These are phyloP conservation scores for Cordyceps pruinosa DNA, from an alignment of 2,329 filamentous ascomycete species.

Conservation along the genomic window DNA sequence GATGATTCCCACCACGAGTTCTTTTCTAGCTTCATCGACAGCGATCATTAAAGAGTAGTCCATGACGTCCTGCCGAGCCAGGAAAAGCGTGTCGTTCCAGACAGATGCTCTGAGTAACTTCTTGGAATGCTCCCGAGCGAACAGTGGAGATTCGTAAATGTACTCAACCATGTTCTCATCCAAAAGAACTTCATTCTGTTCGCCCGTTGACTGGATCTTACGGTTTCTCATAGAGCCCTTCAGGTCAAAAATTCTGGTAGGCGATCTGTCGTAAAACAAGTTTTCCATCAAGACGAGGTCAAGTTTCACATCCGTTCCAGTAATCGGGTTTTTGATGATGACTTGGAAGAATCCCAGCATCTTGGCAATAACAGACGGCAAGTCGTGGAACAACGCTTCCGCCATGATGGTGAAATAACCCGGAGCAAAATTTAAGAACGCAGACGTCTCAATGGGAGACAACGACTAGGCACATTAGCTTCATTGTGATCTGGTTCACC, in stretches of 20 bases:
- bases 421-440: slow-evolving; percentile 90
- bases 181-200: slow-evolving; percentile 90
- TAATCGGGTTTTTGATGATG: slow-evolving; percentile 89
- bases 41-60: slow-evolving; percentile 98
- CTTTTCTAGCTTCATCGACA: slow-evolving; percentile 81
- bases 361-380: slow-evolving; percentile 95
- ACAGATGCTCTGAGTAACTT: slow-evolving; percentile 86
- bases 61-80: slow-evolving; percentile 95
- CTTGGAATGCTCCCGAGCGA: slow-evolving; percentile 92
- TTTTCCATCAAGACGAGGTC: slow-evolving; percentile 97
- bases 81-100: slow-evolving; percentile 95
- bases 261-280: slow-evolving; percentile 88
- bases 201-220: slow-evolving; percentile 91
- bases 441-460: slow-evolving; percentile 83
- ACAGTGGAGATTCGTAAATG: slow-evolving; percentile 94
- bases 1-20: slow-evolving; percentile 95
- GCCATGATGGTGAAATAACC: slow-evolving; percentile 98
- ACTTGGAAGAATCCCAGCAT: slow-evolving; percentile 99
- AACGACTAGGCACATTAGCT: slow-evolving; percentile 53
- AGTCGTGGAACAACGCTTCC: slow-evolving; percentile 87
- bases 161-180: slow-evolving; percentile 99
- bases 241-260: slow-evolving; percentile 86
- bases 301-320: slow-evolving; percentile 88
- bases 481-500: slow-evolving; percentile 13
- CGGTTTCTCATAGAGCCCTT: slow-evolving; percentile 98